Conservation (phyloP, 148 eudicot genomes). For the Silene latifolia region DNA sequence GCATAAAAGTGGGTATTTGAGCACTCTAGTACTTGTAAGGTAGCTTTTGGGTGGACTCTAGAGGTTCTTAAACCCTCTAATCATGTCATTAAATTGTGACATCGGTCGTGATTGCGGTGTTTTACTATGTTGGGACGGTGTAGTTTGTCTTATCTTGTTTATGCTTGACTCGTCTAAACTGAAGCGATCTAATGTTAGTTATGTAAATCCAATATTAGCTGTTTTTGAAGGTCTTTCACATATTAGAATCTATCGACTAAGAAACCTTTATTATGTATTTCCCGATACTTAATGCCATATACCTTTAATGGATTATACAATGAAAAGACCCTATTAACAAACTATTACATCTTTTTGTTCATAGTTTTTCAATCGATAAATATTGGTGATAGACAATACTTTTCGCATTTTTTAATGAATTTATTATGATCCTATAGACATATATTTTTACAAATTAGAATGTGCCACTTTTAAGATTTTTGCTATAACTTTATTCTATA, state of each 20-base stretch:
- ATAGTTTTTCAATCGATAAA: background rate
- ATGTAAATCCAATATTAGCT: background rate
- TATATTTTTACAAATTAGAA: background rate
- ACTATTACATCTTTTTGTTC: background rate
- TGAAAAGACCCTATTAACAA: background rate
- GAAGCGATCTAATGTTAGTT: background rate
- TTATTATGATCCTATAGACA: background rate
- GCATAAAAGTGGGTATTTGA: background rate
- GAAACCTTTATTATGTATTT: background rate
- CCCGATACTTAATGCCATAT: too few relatives aligned
- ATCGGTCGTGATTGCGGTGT: too few relatives aligned
- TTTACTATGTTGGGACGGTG: too few relatives aligned
- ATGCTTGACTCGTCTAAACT: background rate
- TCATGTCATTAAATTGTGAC: too few relatives aligned
- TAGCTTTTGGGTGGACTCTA: too few relatives aligned
- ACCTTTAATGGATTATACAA: background rate
- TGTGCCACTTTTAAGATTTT: constrained; percentile 4
- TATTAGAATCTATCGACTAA: background rate
- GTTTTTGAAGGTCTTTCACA: background rate
- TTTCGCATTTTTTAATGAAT: background rate
- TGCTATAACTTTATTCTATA: background rate
- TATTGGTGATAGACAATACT: constrained; percentile 1
- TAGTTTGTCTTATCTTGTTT: too few relatives aligned
- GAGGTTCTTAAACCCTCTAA: too few relatives aligned
- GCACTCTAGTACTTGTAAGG: too few relatives aligned